Evolutionary conservation across 2,329 filamentous ascomycete species (phyloP).

Genomic region (Bipolaris bicolor): DNA sequence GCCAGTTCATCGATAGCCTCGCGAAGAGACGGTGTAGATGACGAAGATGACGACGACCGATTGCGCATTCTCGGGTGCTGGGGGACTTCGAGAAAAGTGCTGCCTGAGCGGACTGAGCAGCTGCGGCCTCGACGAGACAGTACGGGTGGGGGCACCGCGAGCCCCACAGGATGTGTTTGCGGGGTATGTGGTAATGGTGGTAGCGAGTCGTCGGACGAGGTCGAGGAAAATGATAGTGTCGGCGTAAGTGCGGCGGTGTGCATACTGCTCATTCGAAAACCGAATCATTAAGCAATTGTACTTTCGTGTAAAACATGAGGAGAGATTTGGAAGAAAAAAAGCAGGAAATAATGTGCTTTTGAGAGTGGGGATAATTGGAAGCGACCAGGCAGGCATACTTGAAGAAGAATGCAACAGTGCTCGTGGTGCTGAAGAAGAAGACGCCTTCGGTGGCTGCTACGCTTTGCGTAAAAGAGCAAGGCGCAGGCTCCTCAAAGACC

Average conservation of each 20-base stretch:
- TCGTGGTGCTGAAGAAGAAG: background rate
- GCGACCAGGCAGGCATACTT: background rate
- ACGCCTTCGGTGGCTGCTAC: slow-evolving; percentile 1
- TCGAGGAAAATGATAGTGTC: slow-evolving; percentile 18
- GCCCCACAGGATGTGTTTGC: slow-evolving; percentile 6
- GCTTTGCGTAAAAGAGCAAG: background rate
- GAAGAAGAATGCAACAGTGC: background rate
- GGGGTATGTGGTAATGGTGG: slow-evolving; percentile 1
- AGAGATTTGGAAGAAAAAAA: background rate
- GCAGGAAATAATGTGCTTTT: slow-evolving; percentile 1
- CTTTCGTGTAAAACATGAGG: background rate
- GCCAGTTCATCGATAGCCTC: slow-evolving; percentile 16
- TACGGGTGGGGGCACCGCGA: background rate
- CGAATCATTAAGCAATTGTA: slow-evolving; percentile 28
- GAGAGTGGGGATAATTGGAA: slow-evolving; percentile 5
- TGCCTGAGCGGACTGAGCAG: slow-evolving; percentile 1
- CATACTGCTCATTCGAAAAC: slow-evolving; percentile 10
- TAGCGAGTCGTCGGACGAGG: slow-evolving; percentile 15
- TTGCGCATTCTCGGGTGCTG: background rate
- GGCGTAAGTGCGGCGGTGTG: slow-evolving; percentile 13
- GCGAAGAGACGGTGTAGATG: background rate
- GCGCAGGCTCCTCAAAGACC: slow-evolving; percentile 1
- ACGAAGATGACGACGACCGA: slow-evolving; percentile 13
- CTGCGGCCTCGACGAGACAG: slow-evolving; percentile 13
- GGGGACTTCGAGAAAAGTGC: slow-evolving; percentile 11